These are phyloP conservation scores for Tephrocybe sp. DNA, from an alignment of 768 basidiomycete species.

Conservation along the genomic window DNA sequence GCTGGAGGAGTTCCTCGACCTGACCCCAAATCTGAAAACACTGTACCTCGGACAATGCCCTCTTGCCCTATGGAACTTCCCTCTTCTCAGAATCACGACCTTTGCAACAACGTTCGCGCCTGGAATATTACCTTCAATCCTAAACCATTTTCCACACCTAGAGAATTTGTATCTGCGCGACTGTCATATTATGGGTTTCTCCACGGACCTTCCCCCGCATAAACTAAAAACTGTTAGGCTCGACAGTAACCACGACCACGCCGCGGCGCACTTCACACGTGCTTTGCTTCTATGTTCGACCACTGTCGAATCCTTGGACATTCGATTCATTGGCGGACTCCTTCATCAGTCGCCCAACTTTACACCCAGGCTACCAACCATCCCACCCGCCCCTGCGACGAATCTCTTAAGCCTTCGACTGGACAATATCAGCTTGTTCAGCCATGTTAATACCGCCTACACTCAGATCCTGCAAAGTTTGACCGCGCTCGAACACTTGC, in stretches of 20 bases:
- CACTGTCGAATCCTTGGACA: constrained; percentile 22
- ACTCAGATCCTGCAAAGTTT: constrained; percentile 21
- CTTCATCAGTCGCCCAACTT: constrained; percentile 23
- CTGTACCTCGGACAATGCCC: constrained; percentile 28
- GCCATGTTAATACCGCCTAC: constrained; percentile 21
- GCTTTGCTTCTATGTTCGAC: constrained; percentile 19
- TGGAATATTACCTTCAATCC: constrained; percentile 24
- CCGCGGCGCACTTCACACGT: constrained; percentile 21
- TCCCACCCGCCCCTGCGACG: constrained; percentile 5
- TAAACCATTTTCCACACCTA: constrained; percentile 22
- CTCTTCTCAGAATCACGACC: constrained; percentile 17
- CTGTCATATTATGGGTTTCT: constrained; percentile 23
- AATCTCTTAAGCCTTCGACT: constrained; percentile 23
- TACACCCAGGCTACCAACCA: constrained; percentile 1
- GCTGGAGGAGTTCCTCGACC: constrained; percentile 21
- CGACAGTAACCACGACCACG: constrained; percentile 27
- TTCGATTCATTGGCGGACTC: constrained; percentile 28
- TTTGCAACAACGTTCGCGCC: constrained; percentile 28
- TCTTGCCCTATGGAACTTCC: constrained; percentile 25
- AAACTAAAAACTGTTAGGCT: constrained; percentile 22
- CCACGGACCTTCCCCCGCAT: constrained; percentile 21
- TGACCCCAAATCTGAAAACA: constrained; percentile 22
- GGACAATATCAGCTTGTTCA: constrained; percentile 27
- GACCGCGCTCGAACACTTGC: constrained; percentile 21
- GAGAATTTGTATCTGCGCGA: constrained; percentile 26